These are phyloP conservation scores for Eimeria tenella DNA, from an alignment of 169 alveolate genomes.

Conservation along the genomic window DNA sequence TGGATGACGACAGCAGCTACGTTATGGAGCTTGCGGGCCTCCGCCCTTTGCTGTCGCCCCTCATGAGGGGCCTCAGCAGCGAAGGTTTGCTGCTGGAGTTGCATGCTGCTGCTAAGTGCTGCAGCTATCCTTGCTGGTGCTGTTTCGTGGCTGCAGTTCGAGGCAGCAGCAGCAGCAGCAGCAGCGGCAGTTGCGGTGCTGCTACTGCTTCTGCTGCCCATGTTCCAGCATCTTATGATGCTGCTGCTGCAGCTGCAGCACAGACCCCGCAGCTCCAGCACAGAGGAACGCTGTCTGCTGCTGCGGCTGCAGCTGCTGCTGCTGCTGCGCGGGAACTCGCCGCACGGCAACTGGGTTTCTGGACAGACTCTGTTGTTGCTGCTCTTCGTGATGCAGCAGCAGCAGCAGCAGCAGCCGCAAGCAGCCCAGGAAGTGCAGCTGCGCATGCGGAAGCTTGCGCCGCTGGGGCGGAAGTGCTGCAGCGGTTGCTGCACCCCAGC, in stretches of 20 bases:
- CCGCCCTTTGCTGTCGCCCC: constrained; percentile 37
- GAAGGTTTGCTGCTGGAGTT: not conserved
- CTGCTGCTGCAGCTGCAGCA: constrained; percentile 9
- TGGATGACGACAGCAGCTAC: constrained; percentile 39
- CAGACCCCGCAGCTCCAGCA: constrained; percentile 24
- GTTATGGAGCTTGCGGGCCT: not conserved
- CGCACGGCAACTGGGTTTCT: constrained; percentile 28
- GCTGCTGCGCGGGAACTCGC: constrained; percentile 38
- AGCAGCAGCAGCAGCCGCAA: constrained; percentile 38
- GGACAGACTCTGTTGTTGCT: not conserved
- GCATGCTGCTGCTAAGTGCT: not conserved
- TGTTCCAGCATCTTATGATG: not conserved
- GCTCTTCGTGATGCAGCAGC: not conserved
- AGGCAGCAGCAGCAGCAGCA: constrained; percentile 22
- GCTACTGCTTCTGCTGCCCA: not conserved
- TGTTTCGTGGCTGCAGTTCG: not conserved
- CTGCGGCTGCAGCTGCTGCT: not conserved
- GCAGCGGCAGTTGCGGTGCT: not conserved
- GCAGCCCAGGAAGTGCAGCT: not conserved
- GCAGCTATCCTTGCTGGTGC: constrained; percentile 39
- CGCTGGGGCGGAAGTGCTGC: constrained; percentile 38
- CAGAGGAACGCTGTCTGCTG: not conserved
- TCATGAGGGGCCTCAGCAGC: not conserved
- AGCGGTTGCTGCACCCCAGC: constrained; percentile 14
- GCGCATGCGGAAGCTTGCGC: constrained; percentile 12